Percentiles rank a stretch among this genome's conserved stretches.
phyloP scores from a whole-genome alignment of 73 alveolate genomes.

The Paramecium primaurelia region DNA sequence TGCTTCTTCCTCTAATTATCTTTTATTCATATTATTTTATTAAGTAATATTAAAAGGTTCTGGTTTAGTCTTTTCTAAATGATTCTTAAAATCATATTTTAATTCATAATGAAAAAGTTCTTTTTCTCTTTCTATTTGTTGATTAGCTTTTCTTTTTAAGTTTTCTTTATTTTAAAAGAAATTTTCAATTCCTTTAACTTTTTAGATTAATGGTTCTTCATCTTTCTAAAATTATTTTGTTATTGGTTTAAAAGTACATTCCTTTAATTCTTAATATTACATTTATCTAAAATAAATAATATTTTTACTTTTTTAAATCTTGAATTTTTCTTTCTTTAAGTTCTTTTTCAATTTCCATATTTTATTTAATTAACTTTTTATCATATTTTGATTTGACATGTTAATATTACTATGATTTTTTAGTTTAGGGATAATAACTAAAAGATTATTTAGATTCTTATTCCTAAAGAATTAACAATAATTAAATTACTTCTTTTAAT shows the following conservation, averaged over 20 bases:
- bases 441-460: slow-evolving; percentile 24
- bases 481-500: slow-evolving; percentile 10
- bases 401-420: slow-evolving; percentile 18
- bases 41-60: slow-evolving; percentile 19
- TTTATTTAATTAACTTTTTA: background rate
- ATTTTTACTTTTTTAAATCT: slow-evolving; percentile 47
- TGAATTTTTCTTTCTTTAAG: slow-evolving; percentile 40
- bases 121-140: slow-evolving; percentile 40
- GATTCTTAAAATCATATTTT: slow-evolving; percentile 39
- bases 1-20: slow-evolving; percentile 6
- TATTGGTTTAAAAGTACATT: slow-evolving; percentile 57
- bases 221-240: slow-evolving; percentile 8
- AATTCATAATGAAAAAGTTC: slow-evolving; percentile 43
- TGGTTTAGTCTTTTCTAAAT: slow-evolving; percentile 25
- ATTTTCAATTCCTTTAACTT: slow-evolving; percentile 45
- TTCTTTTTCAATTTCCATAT: slow-evolving; percentile 47
- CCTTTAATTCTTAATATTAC: slow-evolving; percentile 53
- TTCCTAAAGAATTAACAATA: background rate
- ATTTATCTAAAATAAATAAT: background rate
- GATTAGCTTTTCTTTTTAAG: background rate
- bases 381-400: slow-evolving; percentile 54
- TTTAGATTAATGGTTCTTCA: slow-evolving; percentile 23
- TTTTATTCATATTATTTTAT: background rate
- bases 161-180: slow-evolving; percentile 48
- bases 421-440: slow-evolving; percentile 32